phyloP scores from a whole-genome alignment of 495 filamentous ascomycete species.

The Trichodelitschia bisporula region DNA sequence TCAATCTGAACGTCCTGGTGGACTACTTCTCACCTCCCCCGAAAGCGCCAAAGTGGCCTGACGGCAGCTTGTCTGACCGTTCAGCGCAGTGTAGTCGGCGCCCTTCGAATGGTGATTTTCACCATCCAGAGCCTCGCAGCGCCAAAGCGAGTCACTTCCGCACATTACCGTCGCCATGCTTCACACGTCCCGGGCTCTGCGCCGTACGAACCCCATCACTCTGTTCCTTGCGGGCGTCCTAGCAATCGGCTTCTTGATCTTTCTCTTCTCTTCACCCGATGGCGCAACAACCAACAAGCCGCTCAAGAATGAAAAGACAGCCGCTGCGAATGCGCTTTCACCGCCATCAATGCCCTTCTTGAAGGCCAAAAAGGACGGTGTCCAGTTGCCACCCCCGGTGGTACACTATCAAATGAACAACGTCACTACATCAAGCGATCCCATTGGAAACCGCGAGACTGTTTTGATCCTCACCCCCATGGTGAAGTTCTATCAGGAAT shows the following conservation, averaged over 20 bases:
- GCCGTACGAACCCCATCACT: conserved; percentile 42
- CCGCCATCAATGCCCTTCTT: conserved; percentile 67
- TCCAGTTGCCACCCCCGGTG: conserved; percentile 53
- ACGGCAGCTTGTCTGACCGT: too few relatives aligned
- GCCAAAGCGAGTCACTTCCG: too few relatives aligned
- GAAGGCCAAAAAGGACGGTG: conserved; percentile 31
- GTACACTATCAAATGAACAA: conserved; percentile 86
- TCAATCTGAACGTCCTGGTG: too few relatives aligned
- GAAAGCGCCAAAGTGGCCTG: too few relatives aligned
- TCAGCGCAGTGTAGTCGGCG: too few relatives aligned
- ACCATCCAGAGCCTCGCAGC: too few relatives aligned
- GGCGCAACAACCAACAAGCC: neutral
- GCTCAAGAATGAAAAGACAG: conserved; percentile 1
- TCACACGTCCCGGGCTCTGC: conserved; percentile 22
- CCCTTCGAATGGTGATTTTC: too few relatives aligned
- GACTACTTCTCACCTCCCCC: too few relatives aligned
- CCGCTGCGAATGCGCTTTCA: conserved; percentile 22
- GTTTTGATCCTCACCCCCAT: conserved; percentile 84
- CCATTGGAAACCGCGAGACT: conserved; percentile 55
- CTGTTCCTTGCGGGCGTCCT: conserved; percentile 34
- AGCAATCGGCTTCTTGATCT: conserved; percentile 37
- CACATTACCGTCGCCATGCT: conserved; percentile 6
- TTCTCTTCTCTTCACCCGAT: conserved; percentile 27
- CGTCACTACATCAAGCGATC: conserved; percentile 53
- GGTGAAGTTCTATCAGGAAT: conserved; percentile 72